Percentiles rank a stretch among this genome's conserved stretches.
phyloP scores from a whole-genome alignment of 495 filamentous ascomycete species.

The Aspergillus homomorphus region DNA sequence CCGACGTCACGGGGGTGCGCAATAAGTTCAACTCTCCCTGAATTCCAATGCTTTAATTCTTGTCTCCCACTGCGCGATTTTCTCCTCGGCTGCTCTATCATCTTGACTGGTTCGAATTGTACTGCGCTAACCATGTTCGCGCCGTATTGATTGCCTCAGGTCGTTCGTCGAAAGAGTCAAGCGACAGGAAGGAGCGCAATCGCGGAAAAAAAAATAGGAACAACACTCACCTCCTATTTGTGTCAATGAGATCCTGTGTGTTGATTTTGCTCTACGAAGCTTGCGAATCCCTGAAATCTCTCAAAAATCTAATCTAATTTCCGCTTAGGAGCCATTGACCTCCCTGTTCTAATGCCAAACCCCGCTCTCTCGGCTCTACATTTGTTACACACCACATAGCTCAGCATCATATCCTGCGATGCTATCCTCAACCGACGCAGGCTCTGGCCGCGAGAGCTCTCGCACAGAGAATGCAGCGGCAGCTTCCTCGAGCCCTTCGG shows the following conservation, averaged over 20 bases:
- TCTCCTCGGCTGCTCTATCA: not conserved
- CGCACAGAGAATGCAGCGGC: conserved; percentile 7
- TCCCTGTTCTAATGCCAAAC: not conserved
- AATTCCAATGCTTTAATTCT: conserved; percentile 12
- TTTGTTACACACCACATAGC: conserved; percentile 5
- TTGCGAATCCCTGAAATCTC: not conserved
- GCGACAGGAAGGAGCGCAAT: not conserved
- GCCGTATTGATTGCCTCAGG: not conserved
- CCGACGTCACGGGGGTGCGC: conserved; percentile 6
- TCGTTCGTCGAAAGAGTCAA: not conserved
- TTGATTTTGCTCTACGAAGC: not conserved
- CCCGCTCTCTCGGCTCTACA: not conserved
- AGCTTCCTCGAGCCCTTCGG: conserved; percentile 1
- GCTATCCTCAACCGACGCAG: conserved; percentile 12
- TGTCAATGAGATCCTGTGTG: not conserved
- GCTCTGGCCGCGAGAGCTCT: conserved; percentile 2
- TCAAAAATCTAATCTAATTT: not conserved
- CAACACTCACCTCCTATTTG: not conserved
- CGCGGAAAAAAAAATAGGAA: not conserved
- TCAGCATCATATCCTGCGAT: conserved; percentile 6
- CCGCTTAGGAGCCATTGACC: not conserved
- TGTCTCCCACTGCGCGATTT: not conserved
- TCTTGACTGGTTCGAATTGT: not conserved
- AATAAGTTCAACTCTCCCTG: not conserved
- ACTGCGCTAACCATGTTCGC: not conserved